These are phyloP conservation scores for Annulohypoxylon maeteangense DNA, from an alignment of 495 filamentous ascomycete species.

Conservation along the genomic window DNA sequence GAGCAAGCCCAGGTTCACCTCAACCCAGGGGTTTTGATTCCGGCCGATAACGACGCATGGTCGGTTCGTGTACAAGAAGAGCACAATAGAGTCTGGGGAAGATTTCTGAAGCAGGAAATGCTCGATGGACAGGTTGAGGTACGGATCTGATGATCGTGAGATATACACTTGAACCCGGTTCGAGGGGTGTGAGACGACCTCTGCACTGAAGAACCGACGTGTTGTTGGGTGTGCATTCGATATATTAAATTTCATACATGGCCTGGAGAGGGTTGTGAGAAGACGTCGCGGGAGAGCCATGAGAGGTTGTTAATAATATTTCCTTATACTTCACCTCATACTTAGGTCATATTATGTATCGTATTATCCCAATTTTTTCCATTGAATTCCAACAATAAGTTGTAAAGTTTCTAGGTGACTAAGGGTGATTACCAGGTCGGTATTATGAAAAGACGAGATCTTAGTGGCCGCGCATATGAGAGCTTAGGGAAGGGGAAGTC, in stretches of 20 bases:
- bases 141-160: constrained; percentile 78
- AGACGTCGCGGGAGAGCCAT: constrained; percentile 38
- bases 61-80: constrained; percentile 88
- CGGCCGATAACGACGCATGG: constrained; percentile 91
- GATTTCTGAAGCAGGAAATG: constrained; percentile 84
- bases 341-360: neutral
- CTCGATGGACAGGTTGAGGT: constrained; percentile 94
- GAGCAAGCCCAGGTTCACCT: constrained; percentile 77
- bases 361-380: neutral
- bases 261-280: constrained; percentile 10
- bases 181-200: constrained; percentile 37
- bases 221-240: neutral
- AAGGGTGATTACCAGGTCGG: too few species aligned
- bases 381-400: neutral
- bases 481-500: too few species aligned
- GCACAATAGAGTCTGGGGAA: constrained; percentile 72
- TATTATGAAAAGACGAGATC: neutral
- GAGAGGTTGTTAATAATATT: neutral
- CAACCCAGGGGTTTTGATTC: constrained; percentile 97
- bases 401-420: neutral
- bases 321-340: neutral
- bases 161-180: constrained; percentile 72
- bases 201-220: constrained; percentile 40
- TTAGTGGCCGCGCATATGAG: neutral
- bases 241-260: constrained; percentile 12